Base-by-base conservation (phyloP, 1,284 basidiomycete genomes). In the Thecaphora thlaspeos region DNA sequence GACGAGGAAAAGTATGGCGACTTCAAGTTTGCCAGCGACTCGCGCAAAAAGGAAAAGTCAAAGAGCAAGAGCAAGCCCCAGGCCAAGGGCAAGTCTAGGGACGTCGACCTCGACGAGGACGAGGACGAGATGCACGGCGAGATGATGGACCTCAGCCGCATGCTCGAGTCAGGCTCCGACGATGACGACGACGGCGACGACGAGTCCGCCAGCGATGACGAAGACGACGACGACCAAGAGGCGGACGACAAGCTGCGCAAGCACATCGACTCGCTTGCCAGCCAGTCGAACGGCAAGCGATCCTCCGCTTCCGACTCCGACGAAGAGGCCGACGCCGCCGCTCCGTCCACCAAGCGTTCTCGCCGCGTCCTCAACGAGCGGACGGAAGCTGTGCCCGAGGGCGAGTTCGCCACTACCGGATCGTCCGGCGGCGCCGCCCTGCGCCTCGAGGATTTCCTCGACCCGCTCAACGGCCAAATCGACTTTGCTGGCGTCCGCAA, bases 321-420 rank as follows among this genome's bases (percentile, higher is more conserved):
- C 5, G 55, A 65, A 34, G 62, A 51, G 9, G 53, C 47, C 14
- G 46, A 46, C 18, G 55, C 51, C 21, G 46, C 41, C 39, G 47
- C 39, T 22, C 52, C 56, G 21, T 48, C 55, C 12, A 14, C 59
- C 40, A 59, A 70, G 52, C 69, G 83, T 51, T 88, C 88, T 72
- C 84, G 86, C 37, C 83, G 86, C 15, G 75, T 87, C 2, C 73
- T 89, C 34, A 81, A 84, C 51, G 90, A 92, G 69, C 82, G 82
- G 39, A 88, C 86, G 2, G 87, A 89, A 73, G 85, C 84, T 26
- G 87, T 88, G 3, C 82, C 82, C 26, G 89, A 91, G 78, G 86
- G 73, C 39, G 70, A 76, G 41, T 81, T 81, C 23, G 80, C 80
- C 17, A 70, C 77, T 1, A 64, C 43, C 26, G 53, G 58, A 10